Evolutionary conservation across 2,329 filamentous ascomycete genomes (phyloP).

Genomic region (Fusarium nelsonii): DNA sequence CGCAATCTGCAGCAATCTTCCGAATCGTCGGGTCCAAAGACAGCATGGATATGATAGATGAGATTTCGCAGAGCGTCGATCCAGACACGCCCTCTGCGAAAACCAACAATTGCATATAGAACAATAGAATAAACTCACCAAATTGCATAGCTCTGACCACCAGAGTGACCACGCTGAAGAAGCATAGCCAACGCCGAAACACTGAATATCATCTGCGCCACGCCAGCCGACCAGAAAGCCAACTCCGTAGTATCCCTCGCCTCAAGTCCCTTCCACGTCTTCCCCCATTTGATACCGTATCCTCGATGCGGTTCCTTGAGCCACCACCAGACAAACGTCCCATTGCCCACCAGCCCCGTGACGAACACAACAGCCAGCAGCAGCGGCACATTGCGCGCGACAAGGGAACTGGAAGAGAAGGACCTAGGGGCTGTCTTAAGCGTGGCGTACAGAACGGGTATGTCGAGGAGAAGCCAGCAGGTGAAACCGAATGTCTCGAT

Average conservation of each 20-base stretch:
- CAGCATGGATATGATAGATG: constrained; percentile 11
- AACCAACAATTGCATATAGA: constrained; percentile 31
- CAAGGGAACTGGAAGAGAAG: constrained; percentile 57
- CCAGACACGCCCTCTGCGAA: constrained; percentile 27
- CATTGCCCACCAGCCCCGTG: constrained; percentile 56
- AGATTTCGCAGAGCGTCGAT: constrained; percentile 6
- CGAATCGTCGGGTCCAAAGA: neutral
- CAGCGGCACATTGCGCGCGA: constrained; percentile 57
- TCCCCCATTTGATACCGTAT: constrained; percentile 59
- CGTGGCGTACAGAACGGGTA: constrained; percentile 60
- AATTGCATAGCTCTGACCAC: constrained; percentile 61
- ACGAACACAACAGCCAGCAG: constrained; percentile 54
- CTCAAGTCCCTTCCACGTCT: constrained; percentile 57
- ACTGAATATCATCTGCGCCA: constrained; percentile 59
- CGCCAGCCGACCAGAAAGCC: constrained; percentile 61
- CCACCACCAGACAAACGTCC: constrained; percentile 62
- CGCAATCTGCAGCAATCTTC: constrained; percentile 26
- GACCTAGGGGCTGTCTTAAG: constrained; percentile 59
- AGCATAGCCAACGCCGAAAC: constrained; percentile 59
- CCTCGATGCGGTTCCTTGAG: constrained; percentile 56
- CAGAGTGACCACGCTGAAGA: constrained; percentile 60
- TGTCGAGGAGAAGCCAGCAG: constrained; percentile 63
- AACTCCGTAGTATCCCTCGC: constrained; percentile 63
- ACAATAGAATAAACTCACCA: constrained; percentile 57
- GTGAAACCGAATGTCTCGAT: constrained; percentile 60